These are phyloP conservation scores for Ramalina intermedia DNA, from an alignment of 495 filamentous ascomycete genomes.

Conservation along the genomic window DNA sequence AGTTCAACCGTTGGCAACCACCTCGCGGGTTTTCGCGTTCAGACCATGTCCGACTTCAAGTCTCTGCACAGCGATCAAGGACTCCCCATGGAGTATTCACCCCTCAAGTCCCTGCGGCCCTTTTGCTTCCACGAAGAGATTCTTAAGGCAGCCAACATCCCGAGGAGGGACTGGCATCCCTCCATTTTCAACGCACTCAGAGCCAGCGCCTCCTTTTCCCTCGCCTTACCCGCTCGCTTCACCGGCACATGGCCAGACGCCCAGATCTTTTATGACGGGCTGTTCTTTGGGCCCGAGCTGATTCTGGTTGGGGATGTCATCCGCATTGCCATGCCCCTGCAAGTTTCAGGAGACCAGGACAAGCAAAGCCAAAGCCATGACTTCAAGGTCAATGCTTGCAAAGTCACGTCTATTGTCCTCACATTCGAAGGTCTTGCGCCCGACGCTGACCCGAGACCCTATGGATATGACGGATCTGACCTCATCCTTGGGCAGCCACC, in stretches of 20 bases:
- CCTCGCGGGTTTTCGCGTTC: constrained; percentile 39
- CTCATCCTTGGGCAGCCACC: too few relatives aligned
- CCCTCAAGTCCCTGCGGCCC: constrained; percentile 38
- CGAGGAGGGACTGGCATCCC: constrained; percentile 31
- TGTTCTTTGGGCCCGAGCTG: constrained; percentile 43
- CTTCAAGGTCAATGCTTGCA: not conserved
- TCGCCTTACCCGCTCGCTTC: constrained; percentile 36
- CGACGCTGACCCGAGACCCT: not conserved
- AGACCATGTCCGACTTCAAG: constrained; percentile 37
- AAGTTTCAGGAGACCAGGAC: constrained; percentile 1
- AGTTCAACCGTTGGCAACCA: constrained; percentile 1
- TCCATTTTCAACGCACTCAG: constrained; percentile 41
- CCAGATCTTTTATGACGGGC: constrained; percentile 33
- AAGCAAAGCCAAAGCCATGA: not conserved
- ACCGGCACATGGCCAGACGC: constrained; percentile 39
- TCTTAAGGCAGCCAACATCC: constrained; percentile 18
- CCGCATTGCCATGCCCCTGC: constrained; percentile 29
- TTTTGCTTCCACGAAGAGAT: constrained; percentile 36
- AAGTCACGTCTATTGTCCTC: constrained; percentile 37
- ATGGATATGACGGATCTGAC: too few relatives aligned
- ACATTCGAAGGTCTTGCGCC: constrained; percentile 28
- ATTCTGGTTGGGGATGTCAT: constrained; percentile 37
- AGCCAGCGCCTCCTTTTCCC: constrained; percentile 35
- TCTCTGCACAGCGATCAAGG: constrained; percentile 31
- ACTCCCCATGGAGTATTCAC: constrained; percentile 38